A percentile compares a stretch with the other conserved stretches of the same genome.
phyloP scores from a whole-genome alignment of 176 grass and related monocot species.

The Carex kokanica region DNA sequence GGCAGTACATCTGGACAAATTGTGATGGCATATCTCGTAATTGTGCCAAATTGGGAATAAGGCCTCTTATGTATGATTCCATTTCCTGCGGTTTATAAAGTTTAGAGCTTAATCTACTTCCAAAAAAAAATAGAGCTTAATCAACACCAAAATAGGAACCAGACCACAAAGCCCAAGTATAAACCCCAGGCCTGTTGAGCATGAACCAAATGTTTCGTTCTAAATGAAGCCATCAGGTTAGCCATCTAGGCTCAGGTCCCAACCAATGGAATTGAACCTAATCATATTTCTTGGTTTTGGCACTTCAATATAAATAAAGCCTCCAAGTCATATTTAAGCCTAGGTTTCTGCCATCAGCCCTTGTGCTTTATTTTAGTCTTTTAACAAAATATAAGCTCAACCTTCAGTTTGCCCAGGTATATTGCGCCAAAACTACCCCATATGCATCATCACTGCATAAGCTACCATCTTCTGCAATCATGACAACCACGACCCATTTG shows the following conservation, averaged over 20 bases:
- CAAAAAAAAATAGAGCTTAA: neutral
- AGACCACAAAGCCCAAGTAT: neutral
- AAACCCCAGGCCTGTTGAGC: neutral
- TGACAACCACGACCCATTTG: neutral
- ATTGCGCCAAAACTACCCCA: neutral
- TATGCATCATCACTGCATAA: neutral
- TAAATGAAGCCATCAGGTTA: neutral
- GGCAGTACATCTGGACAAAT: conserved; percentile 99
- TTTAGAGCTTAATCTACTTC: neutral
- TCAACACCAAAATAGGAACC: neutral
- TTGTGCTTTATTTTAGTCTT: neutral
- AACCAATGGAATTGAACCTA: neutral
- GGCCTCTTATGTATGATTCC: conserved; percentile 98
- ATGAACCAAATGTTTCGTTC: neutral
- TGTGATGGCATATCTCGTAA: conserved; percentile 79
- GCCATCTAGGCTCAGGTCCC: neutral
- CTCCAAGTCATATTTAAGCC: neutral
- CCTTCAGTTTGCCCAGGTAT: neutral
- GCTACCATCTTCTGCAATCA: neutral
- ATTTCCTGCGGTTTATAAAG: conserved; percentile 64
- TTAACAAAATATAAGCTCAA: neutral
- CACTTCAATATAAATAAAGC: neutral
- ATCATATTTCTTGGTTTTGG: neutral
- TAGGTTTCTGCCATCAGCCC: neutral
- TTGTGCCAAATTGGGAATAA: conserved; percentile 97